phyloP scores from a whole-genome alignment of 2,329 filamentous ascomycete genomes.

The Colletotrichum gigasporum region DNA sequence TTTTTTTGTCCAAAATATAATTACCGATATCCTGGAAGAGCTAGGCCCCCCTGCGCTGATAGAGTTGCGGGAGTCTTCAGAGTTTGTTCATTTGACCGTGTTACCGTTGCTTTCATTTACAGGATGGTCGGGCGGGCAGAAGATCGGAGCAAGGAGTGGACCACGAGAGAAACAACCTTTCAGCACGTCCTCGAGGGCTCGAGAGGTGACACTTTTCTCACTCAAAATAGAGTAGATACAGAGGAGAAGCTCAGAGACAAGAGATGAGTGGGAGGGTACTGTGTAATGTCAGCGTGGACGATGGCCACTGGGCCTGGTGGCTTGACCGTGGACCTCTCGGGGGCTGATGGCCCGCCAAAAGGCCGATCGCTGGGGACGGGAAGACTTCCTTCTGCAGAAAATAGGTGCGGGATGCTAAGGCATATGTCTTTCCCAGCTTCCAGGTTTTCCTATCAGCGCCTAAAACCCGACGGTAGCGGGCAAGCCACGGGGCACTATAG shows the following conservation, averaged over 20 bases:
- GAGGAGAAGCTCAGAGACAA: neutral
- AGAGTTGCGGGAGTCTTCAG: constrained; percentile 25
- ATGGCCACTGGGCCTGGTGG: neutral
- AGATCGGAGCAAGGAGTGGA: neutral
- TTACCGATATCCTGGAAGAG: neutral
- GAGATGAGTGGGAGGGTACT: neutral
- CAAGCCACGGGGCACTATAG: neutral
- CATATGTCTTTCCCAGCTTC: constrained; percentile 1
- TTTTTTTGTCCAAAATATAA: neutral
- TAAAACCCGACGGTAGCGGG: neutral
- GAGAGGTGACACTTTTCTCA: too few species aligned
- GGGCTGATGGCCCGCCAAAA: constrained; percentile 20
- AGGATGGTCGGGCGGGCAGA: neutral
- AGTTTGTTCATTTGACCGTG: neutral
- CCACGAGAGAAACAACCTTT: neutral
- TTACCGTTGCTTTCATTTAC: neutral
- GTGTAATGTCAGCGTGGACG: neutral
- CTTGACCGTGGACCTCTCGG: neutral
- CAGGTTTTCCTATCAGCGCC: neutral
- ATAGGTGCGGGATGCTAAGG: neutral
- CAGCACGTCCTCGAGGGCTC: neutral
- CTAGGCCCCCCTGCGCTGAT: constrained; percentile 15
- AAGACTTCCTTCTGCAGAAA: constrained; percentile 15
- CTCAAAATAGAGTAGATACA: too few species aligned
- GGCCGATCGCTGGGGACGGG: constrained; percentile 11